Base-by-base conservation (phyloP, 2,329 filamentous ascomycete species). In the Chalara sp. region DNA sequence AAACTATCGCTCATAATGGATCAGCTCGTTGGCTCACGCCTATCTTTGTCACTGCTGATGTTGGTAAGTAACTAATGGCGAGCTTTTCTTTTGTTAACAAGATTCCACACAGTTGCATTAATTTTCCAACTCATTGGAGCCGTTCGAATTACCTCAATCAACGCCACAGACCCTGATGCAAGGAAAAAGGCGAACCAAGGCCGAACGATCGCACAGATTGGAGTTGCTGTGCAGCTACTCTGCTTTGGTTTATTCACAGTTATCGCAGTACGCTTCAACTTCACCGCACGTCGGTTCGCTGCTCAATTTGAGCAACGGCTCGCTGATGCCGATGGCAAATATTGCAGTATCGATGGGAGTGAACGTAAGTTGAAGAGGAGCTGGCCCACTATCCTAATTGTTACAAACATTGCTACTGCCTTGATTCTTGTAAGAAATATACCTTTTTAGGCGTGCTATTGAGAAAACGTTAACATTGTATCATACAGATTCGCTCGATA, bases 171-270 rank as follows among this genome's bases (percentile, higher is more conserved):
- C 7, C 6, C 55, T 1, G 58, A 70, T 43, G 66, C 65, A 5
- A 32, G 47, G 1, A 49, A 62, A 2, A 67, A 65, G 55, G 50
- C 70, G 10, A 53, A 68, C 21, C 55, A 46, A 12, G 71, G 70
- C 10, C 71, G 68, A 51, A 51, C 61, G 6, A 64, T 73, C 33
- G 71, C 71, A 2, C 58, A 70, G 13, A 58, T 60, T 4, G 71
- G 71, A n/a, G 68, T 73, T 6, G 63, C 63, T n/a, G 52, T 72
- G 1, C 73, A 76, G 51, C 63, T 77, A 10, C 58, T 57, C 0
- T 73, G 70, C 1, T 76, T 76, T 51, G 72, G 73, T 1, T 61
- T 76, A 3, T 76, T 76, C 50, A 67, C 65, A 5, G 50, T 76
- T 30, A 62, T 74, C 5, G 72, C 73, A 1, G 61, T 68, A 3